Conservation (phyloP, 225 moss, liverwort and hornwort species). For the Marchantia polymorpha region DNA sequence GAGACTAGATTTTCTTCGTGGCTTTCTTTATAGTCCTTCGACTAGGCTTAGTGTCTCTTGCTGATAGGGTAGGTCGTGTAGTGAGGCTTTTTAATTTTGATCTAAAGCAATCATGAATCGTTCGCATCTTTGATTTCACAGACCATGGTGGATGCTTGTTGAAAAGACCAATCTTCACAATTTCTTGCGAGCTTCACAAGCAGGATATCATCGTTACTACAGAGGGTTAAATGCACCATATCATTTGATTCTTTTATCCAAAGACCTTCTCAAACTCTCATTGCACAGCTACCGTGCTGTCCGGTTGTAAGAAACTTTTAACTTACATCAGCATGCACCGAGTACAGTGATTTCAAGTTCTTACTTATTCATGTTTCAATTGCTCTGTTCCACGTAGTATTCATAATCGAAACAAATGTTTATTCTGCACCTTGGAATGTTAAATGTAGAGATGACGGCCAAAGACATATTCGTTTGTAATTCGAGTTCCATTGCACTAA, state of each 20-base stretch:
- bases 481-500: background rate
- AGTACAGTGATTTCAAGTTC: no score
- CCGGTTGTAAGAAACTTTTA: slow-evolving; percentile 51
- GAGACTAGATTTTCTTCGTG: no score
- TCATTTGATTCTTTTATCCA: slow-evolving; percentile 51
- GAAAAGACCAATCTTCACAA: slow-evolving; percentile 54
- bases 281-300: slow-evolving; percentile 72
- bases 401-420: no score
- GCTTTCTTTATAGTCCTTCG: no score
- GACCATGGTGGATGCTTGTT: slow-evolving; percentile 71
- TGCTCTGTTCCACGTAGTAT: no score
- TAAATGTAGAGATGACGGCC: no score
- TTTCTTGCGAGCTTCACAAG: slow-evolving; percentile 61
- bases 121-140: slow-evolving; percentile 9
- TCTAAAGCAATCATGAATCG: background rate
- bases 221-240: slow-evolving; percentile 48
- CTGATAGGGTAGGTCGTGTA: background rate
- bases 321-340: background rate
- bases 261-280: slow-evolving; percentile 63
- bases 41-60: background rate
- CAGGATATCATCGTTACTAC: slow-evolving; percentile 50
- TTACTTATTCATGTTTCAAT: no score
- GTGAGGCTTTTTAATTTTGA: background rate
- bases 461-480: background rate
- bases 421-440: no score